phyloP scores from a whole-genome alignment of 2,329 filamentous ascomycete species.

The Diatrype stigma region DNA sequence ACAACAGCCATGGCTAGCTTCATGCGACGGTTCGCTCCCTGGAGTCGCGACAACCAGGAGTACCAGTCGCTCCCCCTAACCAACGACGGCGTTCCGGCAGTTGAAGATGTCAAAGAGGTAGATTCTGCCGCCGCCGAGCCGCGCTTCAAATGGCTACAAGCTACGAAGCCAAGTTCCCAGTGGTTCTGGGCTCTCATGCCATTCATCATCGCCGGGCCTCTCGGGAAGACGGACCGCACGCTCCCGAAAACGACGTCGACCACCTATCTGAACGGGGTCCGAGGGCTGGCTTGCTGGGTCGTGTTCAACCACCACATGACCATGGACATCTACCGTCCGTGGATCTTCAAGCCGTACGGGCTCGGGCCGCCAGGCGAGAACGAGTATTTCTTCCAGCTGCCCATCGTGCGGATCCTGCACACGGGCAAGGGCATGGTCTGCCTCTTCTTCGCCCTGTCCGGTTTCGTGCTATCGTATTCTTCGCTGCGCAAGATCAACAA shows the following conservation, averaged over 20 bases:
- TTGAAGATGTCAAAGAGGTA: not conserved
- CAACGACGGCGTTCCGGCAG: not conserved
- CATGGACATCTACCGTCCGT: not conserved
- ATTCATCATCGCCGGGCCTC: conserved; percentile 1
- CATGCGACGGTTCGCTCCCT: not conserved
- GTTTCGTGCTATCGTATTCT: conserved; percentile 4
- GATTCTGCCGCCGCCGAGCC: not conserved
- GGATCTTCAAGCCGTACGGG: conserved; percentile 1
- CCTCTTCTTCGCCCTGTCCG: conserved; percentile 4
- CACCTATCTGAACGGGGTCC: conserved; percentile 4
- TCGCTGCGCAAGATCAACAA: conserved; percentile 1
- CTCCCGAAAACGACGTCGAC: conserved; percentile 1
- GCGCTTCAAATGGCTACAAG: not conserved
- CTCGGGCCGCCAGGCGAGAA: not conserved
- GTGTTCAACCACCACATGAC: conserved; percentile 4
- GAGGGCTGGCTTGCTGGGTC: conserved; percentile 3
- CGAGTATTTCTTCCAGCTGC: not conserved
- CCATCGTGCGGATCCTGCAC: not conserved
- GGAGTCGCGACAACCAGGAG: not conserved
- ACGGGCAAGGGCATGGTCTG: conserved; percentile 3
- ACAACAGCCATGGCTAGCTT: not conserved
- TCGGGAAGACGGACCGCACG: conserved; percentile 1
- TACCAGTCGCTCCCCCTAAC: not conserved
- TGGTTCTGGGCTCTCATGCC: not conserved
- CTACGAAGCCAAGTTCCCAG: not conserved